Percentiles rank a stretch among this genome's conserved stretches.
Conservation (phyloP, 1,139 yeast genomes). For the Hanseniaspora sp. region DNA sequence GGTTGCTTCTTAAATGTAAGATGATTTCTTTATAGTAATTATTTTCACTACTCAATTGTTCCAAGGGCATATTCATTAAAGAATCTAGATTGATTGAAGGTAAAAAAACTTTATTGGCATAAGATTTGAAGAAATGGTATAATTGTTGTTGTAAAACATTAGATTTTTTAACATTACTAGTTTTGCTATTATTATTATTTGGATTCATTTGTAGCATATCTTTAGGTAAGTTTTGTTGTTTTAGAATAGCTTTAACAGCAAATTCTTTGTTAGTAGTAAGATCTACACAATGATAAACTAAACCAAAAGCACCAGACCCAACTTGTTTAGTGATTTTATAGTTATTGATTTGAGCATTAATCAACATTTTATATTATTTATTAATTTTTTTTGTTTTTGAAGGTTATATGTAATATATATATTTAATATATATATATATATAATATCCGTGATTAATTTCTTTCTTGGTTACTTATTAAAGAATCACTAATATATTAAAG, state of each 20-base stretch:
- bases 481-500: too few species aligned
- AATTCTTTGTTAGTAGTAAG: constrained; percentile 35
- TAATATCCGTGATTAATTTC: too few species aligned
- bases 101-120: constrained; percentile 23
- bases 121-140: constrained; percentile 24
- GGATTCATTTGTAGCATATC: not conserved
- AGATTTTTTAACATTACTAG: constrained; percentile 24
- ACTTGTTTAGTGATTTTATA: constrained; percentile 44
- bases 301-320: constrained; percentile 88
- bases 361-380: constrained; percentile 10
- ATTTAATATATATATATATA: not conserved
- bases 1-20: constrained; percentile 61
- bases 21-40: constrained; percentile 48
- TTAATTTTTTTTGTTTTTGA: too few species aligned
- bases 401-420: not conserved
- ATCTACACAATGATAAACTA: constrained; percentile 64
- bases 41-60: constrained; percentile 1
- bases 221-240: constrained; percentile 23
- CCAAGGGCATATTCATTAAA: constrained; percentile 20
- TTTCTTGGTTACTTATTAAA: too few species aligned
- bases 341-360: constrained; percentile 32
- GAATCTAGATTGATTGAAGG: constrained; percentile 28
- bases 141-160: constrained; percentile 25
- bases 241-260: constrained; percentile 68
- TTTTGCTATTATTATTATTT: constrained; percentile 5